phyloP scores from a whole-genome alignment of 306 rosid species.

The Cucurbita argyrosperma region DNA sequence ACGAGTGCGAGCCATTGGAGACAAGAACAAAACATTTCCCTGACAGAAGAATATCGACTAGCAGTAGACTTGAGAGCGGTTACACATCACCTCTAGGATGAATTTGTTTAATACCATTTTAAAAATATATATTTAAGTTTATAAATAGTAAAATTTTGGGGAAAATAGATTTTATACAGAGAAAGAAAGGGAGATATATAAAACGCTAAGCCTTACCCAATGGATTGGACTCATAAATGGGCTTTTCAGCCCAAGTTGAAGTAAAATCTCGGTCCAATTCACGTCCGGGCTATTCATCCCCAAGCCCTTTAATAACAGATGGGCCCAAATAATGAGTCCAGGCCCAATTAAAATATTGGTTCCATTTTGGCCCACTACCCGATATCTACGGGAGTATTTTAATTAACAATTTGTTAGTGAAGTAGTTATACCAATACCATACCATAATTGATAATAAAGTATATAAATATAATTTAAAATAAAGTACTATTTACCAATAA shows the following conservation, averaged over 20 bases:
- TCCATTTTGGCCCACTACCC: background rate
- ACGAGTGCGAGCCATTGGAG: too few species aligned
- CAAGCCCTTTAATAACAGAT: background rate
- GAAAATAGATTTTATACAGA: too few species aligned
- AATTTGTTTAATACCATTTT: too few species aligned
- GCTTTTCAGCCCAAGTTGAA: background rate
- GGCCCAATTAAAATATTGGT: too few species aligned
- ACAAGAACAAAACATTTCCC: too few species aligned
- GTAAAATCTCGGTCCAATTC: background rate
- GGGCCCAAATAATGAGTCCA: background rate
- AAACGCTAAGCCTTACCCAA: background rate
- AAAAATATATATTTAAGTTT: too few species aligned
- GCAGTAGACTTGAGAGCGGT: too few species aligned
- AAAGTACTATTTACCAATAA: too few species aligned
- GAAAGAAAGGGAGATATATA: background rate
- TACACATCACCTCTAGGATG: too few species aligned
- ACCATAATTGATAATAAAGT: background rate
- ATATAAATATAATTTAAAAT: too few species aligned
- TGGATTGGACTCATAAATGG: background rate
- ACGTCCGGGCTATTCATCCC: background rate
- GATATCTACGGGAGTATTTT: background rate
- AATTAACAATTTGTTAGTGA: background rate
- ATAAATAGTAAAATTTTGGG: too few species aligned
- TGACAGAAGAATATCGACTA: too few species aligned
- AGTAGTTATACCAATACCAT: background rate